Evolutionary conservation across 352 stramenopile genomes (phyloP).

Genomic region (Pythium utonaiense): DNA sequence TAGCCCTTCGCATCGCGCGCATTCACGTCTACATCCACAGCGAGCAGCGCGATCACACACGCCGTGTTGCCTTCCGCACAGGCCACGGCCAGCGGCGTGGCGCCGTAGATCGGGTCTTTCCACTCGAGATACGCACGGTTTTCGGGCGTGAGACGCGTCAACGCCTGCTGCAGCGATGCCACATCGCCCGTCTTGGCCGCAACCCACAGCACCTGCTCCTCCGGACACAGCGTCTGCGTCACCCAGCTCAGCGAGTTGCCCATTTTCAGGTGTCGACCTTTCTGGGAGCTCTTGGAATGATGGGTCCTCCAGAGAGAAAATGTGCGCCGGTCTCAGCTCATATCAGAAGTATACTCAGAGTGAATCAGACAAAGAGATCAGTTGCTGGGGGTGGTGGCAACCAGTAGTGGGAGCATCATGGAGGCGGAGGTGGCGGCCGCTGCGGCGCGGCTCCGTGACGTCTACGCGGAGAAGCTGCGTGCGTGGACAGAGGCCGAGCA

Average conservation of each 20-base stretch:
- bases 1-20: constrained; percentile 52
- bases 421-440: constrained; percentile 11
- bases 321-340: neutral
- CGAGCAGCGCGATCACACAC: constrained; percentile 57
- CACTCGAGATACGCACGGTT: constrained; percentile 71
- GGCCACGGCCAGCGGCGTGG: constrained; percentile 67
- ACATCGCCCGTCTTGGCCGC: constrained; percentile 71
- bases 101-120: constrained; percentile 53
- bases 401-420: neutral
- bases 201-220: constrained; percentile 75
- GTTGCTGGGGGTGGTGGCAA: neutral
- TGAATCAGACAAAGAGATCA: neutral
- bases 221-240: constrained; percentile 60
- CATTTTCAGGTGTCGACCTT: too few relatives aligned
- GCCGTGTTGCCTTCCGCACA: constrained; percentile 53
- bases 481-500: neutral
- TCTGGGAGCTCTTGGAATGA: neutral
- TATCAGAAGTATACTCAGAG: neutral
- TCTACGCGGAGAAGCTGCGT: constrained; percentile 5
- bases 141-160: constrained; percentile 48
- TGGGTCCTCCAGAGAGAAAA: neutral
- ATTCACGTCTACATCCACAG: constrained; percentile 54
- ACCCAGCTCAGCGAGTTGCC: constrained; percentile 76
- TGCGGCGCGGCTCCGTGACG: constrained; percentile 7
- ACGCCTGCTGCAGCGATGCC: constrained; percentile 38